These are phyloP conservation scores for Hortiboletus flavorubellus DNA, from an alignment of 768 basidiomycete genomes.

Conservation along the genomic window DNA sequence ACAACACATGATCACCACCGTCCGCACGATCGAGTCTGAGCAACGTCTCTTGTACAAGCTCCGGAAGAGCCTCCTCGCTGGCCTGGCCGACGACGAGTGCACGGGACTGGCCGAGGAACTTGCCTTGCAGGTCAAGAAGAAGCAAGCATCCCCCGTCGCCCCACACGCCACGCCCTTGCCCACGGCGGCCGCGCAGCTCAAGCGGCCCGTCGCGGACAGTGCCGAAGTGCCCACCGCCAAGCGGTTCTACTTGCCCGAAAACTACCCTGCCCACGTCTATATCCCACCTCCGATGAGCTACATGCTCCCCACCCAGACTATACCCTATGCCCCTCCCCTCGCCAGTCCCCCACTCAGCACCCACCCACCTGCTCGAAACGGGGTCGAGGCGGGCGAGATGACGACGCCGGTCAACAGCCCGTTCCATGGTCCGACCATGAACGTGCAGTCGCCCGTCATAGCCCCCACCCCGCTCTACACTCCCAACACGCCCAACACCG, in stretches of 20 bases:
- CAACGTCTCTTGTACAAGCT: slow-evolving; percentile 62
- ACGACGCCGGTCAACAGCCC: slow-evolving; percentile 11
- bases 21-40: slow-evolving; percentile 55
- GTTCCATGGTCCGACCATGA: slow-evolving; percentile 13
- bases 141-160: slow-evolving; percentile 1
- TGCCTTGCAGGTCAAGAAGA: slow-evolving; percentile 38
- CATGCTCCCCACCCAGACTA: slow-evolving; percentile 26
- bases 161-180: slow-evolving; percentile 1
- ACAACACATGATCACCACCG: slow-evolving; percentile 57
- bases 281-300: slow-evolving; percentile 29
- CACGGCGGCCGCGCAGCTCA: slow-evolving; percentile 18
- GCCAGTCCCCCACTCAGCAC: slow-evolving; percentile 15
- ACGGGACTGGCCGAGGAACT: slow-evolving; percentile 55
- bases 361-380: slow-evolving; percentile 12
- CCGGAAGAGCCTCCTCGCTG: slow-evolving; percentile 56
- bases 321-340: slow-evolving; percentile 25
- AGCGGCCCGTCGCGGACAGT: slow-evolving; percentile 24
- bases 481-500: slow-evolving; percentile 21
- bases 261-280: slow-evolving; percentile 28
- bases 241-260: slow-evolving; percentile 27
- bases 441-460: slow-evolving; percentile 18
- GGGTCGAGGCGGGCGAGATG: slow-evolving; percentile 16
- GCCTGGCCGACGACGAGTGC: slow-evolving; percentile 56
- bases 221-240: slow-evolving; percentile 28
- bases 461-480: slow-evolving; percentile 21